phyloP scores from a whole-genome alignment of 441 rosid genomes.

The Eugenia klotzschiana region DNA sequence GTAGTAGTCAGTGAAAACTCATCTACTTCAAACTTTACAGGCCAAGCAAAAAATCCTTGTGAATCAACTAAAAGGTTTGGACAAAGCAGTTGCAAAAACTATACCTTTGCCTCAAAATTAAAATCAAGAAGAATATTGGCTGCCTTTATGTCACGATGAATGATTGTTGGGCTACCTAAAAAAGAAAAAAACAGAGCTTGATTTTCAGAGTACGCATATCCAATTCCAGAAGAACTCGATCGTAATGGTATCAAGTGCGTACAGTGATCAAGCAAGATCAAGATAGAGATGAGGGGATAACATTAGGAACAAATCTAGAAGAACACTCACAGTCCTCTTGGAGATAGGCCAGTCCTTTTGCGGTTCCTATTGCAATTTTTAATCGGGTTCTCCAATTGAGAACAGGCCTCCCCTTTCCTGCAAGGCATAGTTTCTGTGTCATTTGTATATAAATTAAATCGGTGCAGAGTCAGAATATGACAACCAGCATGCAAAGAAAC shows the following conservation, averaged over 20 bases:
- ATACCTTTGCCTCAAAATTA: constrained; percentile 8
- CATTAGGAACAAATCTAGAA: neutral
- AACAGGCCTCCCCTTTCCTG: constrained; percentile 27
- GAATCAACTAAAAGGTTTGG: neutral
- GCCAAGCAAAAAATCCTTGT: neutral
- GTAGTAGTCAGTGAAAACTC: neutral
- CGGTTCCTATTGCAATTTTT: constrained; percentile 41
- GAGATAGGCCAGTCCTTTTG: constrained; percentile 47
- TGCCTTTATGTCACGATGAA: constrained; percentile 7
- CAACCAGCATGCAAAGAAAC: neutral
- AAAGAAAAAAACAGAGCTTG: neutral
- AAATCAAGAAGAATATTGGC: constrained; percentile 9
- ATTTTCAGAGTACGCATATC: neutral
- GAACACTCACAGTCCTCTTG: constrained; percentile 6
- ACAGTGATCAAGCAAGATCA: neutral
- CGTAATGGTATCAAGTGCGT: neutral
- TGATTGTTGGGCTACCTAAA: constrained; percentile 8
- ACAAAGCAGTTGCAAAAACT: neutral
- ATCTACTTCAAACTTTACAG: neutral
- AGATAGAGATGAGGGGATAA: neutral
- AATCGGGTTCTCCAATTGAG: constrained; percentile 36
- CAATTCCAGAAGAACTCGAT: neutral
- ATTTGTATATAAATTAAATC: neutral
- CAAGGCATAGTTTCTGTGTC: neutral
- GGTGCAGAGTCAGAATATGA: neutral